These are phyloP conservation scores for Apiospora phragmitis DNA, from an alignment of 2,329 filamentous ascomycete genomes.

Conservation along the genomic window DNA sequence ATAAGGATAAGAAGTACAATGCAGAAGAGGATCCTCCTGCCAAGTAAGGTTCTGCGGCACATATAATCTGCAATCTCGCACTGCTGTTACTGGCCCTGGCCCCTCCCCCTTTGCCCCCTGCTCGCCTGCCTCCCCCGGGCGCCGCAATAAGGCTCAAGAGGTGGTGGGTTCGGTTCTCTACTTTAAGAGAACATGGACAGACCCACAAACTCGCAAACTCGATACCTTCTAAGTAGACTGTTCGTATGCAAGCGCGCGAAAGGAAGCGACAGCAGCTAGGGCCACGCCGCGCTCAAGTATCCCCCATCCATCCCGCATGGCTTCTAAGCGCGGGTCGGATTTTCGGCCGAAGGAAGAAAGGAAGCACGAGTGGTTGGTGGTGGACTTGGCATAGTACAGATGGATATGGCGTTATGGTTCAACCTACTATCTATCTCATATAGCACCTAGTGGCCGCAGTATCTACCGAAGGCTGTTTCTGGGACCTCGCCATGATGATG, in stretches of 20 bases:
- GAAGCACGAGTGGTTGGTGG: not conserved
- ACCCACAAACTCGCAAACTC: not conserved
- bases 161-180: not conserved
- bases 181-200: not conserved
- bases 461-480: not conserved
- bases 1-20: not conserved
- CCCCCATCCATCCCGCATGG: not conserved
- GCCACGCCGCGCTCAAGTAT: not conserved
- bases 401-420: not conserved
- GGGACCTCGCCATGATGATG: not conserved
- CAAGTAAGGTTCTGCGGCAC: not conserved
- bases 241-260: too few relatives aligned
- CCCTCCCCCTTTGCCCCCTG: not conserved
- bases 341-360: not conserved
- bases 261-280: not conserved
- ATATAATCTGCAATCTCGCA: not conserved
- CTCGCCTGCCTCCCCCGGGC: too few relatives aligned
- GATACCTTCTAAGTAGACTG: not conserved
- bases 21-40: not conserved
- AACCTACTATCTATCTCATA: not conserved
- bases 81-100: not conserved
- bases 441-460: not conserved
- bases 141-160: not conserved
- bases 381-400: not conserved
- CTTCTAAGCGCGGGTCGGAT: not conserved